These are phyloP conservation scores for Cytospora paraplurivora DNA, from an alignment of 2,329 filamentous ascomycete species.

Conservation along the genomic window DNA sequence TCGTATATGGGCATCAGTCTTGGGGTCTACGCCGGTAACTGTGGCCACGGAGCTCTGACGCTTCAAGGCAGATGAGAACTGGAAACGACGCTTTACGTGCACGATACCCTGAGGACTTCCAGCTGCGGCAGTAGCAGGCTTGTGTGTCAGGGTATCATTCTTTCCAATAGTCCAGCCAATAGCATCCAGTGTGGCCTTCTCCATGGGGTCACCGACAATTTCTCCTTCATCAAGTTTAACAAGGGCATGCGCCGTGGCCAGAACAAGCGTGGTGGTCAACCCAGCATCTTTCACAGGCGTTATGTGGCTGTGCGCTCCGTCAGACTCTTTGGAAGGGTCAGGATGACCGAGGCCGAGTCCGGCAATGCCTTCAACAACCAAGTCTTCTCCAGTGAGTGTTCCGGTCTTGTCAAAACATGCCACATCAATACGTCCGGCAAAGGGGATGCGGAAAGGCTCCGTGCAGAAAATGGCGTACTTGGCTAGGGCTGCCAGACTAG, in stretches of 20 bases:
- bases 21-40: conserved; percentile 70
- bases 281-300: conserved; percentile 69
- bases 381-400: conserved; percentile 91
- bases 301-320: conserved; percentile 82
- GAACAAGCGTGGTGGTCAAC: conserved; percentile 84
- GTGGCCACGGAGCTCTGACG: conserved; percentile 93
- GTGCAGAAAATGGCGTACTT: conserved; percentile 98
- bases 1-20: conserved; percentile 73
- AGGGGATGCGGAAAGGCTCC: conserved; percentile 97
- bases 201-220: conserved; percentile 97
- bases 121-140: conserved; percentile 50
- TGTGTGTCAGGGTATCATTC: conserved; percentile 80
- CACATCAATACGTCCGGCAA: conserved; percentile 90
- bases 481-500: conserved; percentile 89
- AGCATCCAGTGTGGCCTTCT: conserved; percentile 88
- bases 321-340: conserved; percentile 66
- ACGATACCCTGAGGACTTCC: conserved; percentile 70
- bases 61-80: conserved; percentile 96
- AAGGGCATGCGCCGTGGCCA: conserved; percentile 91
- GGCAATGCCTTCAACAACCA: conserved; percentile 96
- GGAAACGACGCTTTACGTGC: conserved; percentile 94
- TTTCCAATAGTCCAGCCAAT: conserved; percentile 91
- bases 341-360: conserved; percentile 71
- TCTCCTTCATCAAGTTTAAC: conserved; percentile 97
- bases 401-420: conserved; percentile 99